Evolutionary conservation across 495 filamentous ascomycete genomes (phyloP).

Genomic region (Lophiotrema nucula): DNA sequence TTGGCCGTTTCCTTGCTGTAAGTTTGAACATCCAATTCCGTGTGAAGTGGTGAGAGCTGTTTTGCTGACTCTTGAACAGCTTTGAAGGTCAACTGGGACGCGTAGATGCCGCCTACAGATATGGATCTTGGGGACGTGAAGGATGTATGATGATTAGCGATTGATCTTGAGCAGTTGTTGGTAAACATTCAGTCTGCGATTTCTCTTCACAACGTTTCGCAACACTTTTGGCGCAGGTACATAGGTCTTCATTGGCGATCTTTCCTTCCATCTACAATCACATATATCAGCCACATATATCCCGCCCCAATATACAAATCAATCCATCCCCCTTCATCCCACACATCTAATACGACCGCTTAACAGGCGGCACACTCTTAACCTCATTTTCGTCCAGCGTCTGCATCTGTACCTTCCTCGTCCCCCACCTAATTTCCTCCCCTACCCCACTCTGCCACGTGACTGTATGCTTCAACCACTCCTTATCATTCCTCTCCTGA

Average conservation of each 20-base stretch:
- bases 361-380: slow-evolving; percentile 23
- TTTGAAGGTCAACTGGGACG: slow-evolving; percentile 15
- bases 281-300: no score
- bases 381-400: slow-evolving; percentile 32
- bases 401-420: slow-evolving; percentile 25
- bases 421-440: slow-evolving; percentile 23
- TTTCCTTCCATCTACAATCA: no score
- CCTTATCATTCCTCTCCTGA: slow-evolving; percentile 85
- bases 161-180: no score
- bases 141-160: no score
- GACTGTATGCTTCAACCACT: slow-evolving; percentile 99
- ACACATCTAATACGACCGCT: slow-evolving; percentile 13
- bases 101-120: background rate
- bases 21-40: slow-evolving; percentile 24
- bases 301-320: background rate
- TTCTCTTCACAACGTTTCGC: no score
- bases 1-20: slow-evolving; percentile 42
- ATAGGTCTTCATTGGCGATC: no score
- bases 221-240: no score
- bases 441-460: slow-evolving; percentile 77
- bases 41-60: background rate
- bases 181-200: no score
- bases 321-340: background rate
- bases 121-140: no score
- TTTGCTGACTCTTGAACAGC: background rate